Percentiles rank a stretch among this genome's conserved stretches.
phyloP scores from a whole-genome alignment of 345 rosid genomes.

The Aquilaria yunnanensis region DNA sequence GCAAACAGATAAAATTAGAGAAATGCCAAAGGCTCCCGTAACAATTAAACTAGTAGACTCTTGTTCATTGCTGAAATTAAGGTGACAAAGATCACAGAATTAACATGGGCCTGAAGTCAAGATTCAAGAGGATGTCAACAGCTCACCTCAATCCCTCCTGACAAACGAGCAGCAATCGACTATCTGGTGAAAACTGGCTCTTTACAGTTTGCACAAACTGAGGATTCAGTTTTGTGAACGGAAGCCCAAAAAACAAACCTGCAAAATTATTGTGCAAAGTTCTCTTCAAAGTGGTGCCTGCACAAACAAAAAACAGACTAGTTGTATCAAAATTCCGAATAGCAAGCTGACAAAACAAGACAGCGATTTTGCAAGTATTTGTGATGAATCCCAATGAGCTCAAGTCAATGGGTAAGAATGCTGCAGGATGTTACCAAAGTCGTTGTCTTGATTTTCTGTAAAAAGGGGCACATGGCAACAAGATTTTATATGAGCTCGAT shows the following conservation, averaged over 20 bases:
- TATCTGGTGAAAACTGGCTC: constrained; percentile 58
- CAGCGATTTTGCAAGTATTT: background rate
- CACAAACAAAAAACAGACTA: constrained; percentile 8
- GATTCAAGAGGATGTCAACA: background rate
- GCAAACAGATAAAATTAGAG: too few relatives aligned
- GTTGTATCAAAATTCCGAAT: background rate
- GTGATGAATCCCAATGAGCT: background rate
- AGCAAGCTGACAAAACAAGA: background rate
- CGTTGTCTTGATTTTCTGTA: constrained; percentile 76
- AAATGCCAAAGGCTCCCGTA: too few relatives aligned
- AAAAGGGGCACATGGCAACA: constrained; percentile 83
- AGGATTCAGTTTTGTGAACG: constrained; percentile 77
- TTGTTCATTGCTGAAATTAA: too few relatives aligned
- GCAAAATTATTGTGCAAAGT: constrained; percentile 87
- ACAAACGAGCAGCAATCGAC: constrained; percentile 76
- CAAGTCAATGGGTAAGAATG: background rate
- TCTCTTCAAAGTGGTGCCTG: constrained; percentile 83
- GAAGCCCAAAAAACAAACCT: constrained; percentile 81
- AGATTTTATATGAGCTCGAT: constrained; percentile 80
- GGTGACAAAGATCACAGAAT: too few relatives aligned
- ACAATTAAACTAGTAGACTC: too few relatives aligned
- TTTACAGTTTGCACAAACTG: constrained; percentile 55
- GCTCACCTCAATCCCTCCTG: constrained; percentile 94
- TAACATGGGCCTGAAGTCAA: background rate
- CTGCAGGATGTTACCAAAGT: constrained; percentile 39